A percentile compares a stretch with the other conserved stretches of the same genome.
Evolutionary conservation across 768 basidiomycete genomes (phyloP).

Genomic region (Guyanaporus albipodus): DNA sequence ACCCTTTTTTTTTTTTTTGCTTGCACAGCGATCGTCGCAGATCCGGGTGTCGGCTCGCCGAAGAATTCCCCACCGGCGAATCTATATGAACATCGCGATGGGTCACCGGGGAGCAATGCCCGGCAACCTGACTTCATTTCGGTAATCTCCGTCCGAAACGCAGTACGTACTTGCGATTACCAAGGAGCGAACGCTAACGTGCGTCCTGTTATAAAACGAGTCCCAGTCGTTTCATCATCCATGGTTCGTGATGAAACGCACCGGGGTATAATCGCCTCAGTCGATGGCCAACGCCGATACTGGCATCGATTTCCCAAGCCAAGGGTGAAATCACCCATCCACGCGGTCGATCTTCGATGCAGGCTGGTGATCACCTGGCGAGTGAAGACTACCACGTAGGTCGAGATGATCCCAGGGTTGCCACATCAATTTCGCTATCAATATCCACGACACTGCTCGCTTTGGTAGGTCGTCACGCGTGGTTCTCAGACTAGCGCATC

Average conservation of each 20-base stretch:
- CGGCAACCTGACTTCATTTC: slow-evolving; percentile 24
- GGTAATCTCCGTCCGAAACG: slow-evolving; percentile 19
- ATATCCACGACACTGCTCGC: background rate
- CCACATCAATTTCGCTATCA: no score
- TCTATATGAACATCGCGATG: slow-evolving; percentile 6
- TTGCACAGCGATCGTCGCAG: slow-evolving; percentile 11
- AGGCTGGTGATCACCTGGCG: background rate
- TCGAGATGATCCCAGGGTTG: no score
- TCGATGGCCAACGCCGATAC: background rate
- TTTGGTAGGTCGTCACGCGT: background rate
- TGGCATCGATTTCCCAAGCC: background rate
- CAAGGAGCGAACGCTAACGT: slow-evolving; percentile 2
- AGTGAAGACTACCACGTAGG: slow-evolving; percentile 4
- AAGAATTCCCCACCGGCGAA: slow-evolving; percentile 3
- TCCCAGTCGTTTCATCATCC: background rate
- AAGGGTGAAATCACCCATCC: background rate
- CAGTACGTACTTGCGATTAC: slow-evolving; percentile 1
- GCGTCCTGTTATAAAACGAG: slow-evolving; percentile 1
- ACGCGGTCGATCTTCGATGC: background rate
- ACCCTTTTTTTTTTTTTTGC: no score
- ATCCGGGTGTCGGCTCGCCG: slow-evolving; percentile 1
- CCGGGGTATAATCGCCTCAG: background rate
- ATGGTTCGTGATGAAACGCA: slow-evolving; percentile 3
- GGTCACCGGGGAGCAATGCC: slow-evolving; percentile 3
- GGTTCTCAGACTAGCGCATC: no score